Evolutionary conservation across 2,329 filamentous ascomycete genomes (phyloP), one percentile per base, ranked within the genome.

Genomic region (Ramularia endophylla): DNA sequence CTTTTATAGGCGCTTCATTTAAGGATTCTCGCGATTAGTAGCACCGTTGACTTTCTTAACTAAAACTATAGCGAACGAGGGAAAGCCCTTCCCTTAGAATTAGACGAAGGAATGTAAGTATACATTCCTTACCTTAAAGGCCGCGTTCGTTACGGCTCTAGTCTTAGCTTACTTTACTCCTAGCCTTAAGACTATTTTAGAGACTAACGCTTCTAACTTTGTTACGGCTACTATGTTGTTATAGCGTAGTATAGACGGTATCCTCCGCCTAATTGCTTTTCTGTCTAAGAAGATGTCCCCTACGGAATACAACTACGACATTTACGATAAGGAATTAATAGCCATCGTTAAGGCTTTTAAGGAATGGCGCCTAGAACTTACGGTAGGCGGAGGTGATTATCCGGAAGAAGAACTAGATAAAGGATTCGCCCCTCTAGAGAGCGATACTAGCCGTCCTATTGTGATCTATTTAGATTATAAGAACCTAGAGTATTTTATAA

Each of bases 341-440:
- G 29, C 36, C 22, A 38, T 40, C 4, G 16, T 40, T 20, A 32
- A 40, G 13, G 27, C 4, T 11, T 40, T 40, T 16, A 13, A 40
- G 9, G 27, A 40, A 15, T 40, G 33, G 37, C 12, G 30, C 3
- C 35, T 18, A 15, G 18, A 40, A 7, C 28, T 40, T 32, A 25
- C 19, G n/a, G 33, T 19, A 15, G 20, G 19, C 4, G 5, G 13
- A 5, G 16, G 7, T 2, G 8, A 40, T 12, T 15, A 7, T 4
- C 25, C n/a, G n/a, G n/a, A 32, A 19, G 12, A 13, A 8, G 37
- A 32, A 13, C 29, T 32, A n/a, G n/a, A n/a, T n/a, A n/a, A n/a
- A n/a, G n/a, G n/a, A n/a, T n/a, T n/a, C n/a, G n/a, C n/a, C n/a
- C n/a, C n/a, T n/a, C n/a, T n/a, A n/a, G n/a, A n/a, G n/a, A n/a